Evolutionary conservation across 1,284 basidiomycete species (phyloP).

Genomic region (Tilletia caries): DNA sequence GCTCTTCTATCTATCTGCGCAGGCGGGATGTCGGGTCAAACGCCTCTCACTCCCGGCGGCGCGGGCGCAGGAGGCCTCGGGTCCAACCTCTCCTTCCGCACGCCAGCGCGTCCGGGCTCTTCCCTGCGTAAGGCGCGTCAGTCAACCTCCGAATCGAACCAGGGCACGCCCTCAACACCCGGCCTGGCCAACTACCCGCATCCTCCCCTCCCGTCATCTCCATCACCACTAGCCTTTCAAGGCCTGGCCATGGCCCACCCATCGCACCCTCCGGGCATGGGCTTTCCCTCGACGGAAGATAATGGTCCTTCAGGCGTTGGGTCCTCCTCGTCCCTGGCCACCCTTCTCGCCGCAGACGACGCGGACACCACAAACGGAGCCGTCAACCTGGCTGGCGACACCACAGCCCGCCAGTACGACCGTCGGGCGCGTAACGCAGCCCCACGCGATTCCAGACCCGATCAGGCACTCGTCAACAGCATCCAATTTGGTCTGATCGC

Average conservation of each 20-base stretch:
- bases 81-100: constrained; percentile 30
- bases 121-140: constrained; percentile 33
- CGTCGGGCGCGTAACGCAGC: constrained; percentile 41
- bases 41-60: constrained; percentile 10
- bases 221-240: constrained; percentile 20
- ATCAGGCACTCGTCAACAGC: constrained; percentile 43
- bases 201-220: constrained; percentile 18
- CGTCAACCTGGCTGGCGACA: constrained; percentile 21
- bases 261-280: no score
- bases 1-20: no score
- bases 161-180: constrained; percentile 20
- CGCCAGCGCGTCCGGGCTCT: constrained; percentile 33
- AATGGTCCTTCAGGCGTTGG: constrained; percentile 20
- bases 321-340: constrained; percentile 29
- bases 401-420: constrained; percentile 33
- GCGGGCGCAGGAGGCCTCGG: background rate
- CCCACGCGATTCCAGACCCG: constrained; percentile 36
- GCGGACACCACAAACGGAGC: constrained; percentile 30
- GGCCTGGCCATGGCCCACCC: constrained; percentile 16
- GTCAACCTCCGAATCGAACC: background rate
- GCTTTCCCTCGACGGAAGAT: background rate
- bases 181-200: constrained; percentile 22
- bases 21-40: background rate
- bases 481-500: constrained; percentile 41
- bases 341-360: constrained; percentile 25